Conservation (phyloP, 306 rosid genomes). For the Ceratonia siliqua region DNA sequence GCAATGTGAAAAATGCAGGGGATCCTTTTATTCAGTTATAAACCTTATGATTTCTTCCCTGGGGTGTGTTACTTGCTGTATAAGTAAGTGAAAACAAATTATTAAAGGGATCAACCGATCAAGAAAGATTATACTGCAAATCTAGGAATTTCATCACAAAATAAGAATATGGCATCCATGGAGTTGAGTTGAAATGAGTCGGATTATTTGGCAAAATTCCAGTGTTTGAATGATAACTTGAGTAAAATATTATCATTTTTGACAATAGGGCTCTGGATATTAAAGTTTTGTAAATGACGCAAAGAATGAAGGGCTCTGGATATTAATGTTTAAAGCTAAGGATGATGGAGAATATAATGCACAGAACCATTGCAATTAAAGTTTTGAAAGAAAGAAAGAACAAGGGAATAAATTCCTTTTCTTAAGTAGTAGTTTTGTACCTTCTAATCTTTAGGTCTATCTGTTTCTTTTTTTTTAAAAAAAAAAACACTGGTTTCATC, state of each 20-base stretch:
- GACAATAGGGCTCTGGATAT: neutral
- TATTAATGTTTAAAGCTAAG: conserved; percentile 20
- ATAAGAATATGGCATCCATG: conserved; percentile 25
- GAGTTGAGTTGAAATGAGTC: conserved; percentile 11
- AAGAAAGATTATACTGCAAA: conserved; percentile 18
- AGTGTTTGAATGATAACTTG: neutral
- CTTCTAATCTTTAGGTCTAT: conserved; percentile 31
- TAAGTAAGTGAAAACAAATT: neutral
- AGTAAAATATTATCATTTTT: neutral
- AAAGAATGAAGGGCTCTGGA: conserved; percentile 17
- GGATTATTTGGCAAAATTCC: neutral
- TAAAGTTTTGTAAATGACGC: neutral
- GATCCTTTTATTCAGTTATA: neutral
- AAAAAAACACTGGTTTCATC: conserved; percentile 20
- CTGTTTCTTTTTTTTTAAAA: conserved; percentile 10
- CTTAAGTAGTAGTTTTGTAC: conserved; percentile 17
- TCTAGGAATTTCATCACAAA: conserved; percentile 22
- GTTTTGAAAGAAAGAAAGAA: conserved; percentile 33
- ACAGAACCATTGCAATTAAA: conserved; percentile 20
- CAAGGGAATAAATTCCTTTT: conserved; percentile 45
- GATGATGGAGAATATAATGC: conserved; percentile 39
- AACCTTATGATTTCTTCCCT: neutral
- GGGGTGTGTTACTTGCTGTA: neutral
- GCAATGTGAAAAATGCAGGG: neutral
- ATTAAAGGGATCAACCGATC: neutral